A percentile compares a stretch with the other conserved stretches of the same genome.
Conservation (phyloP, 2,329 filamentous ascomycete species). For the Botrytis medusae region DNA sequence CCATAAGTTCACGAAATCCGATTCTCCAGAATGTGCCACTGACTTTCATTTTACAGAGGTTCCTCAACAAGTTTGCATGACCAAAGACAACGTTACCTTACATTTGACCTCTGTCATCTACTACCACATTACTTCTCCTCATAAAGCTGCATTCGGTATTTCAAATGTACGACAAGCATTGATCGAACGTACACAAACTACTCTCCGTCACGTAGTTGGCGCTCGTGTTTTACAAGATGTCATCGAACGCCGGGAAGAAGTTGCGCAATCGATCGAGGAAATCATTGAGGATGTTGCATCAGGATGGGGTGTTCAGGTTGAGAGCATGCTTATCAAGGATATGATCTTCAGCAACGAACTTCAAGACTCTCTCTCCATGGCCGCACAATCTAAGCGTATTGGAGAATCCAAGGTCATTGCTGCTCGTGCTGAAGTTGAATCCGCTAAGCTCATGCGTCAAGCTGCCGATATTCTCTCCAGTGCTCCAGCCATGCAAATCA, state of each 20-base stretch:
- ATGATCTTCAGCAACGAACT: conserved; percentile 96
- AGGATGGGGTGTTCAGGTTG: conserved; percentile 93
- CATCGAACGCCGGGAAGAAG: conserved; percentile 96
- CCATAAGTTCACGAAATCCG: neutral
- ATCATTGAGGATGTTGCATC: conserved; percentile 95
- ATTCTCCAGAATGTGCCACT: neutral
- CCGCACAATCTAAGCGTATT: conserved; percentile 96
- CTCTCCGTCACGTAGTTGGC: conserved; percentile 92
- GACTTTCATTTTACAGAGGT: conserved; percentile 58
- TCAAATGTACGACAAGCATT: conserved; percentile 93
- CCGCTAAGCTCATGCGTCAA: conserved; percentile 88
- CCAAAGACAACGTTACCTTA: conserved; percentile 96
- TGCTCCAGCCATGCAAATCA: conserved; percentile 96
- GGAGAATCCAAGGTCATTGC: conserved; percentile 98
- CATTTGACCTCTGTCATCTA: conserved; percentile 97
- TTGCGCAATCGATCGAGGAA: conserved; percentile 90
- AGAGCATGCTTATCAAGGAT: conserved; percentile 99
- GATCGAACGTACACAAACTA: conserved; percentile 96
- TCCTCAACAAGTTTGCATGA: conserved; percentile 96
- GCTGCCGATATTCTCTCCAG: conserved; percentile 90
- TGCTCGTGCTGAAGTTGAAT: conserved; percentile 94
- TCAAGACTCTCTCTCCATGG: conserved; percentile 96
- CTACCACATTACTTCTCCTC: conserved; percentile 93
- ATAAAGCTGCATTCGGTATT: conserved; percentile 97
- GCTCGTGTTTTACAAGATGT: conserved; percentile 95